These are phyloP conservation scores for Eremochloa ophiuroides DNA, from an alignment of 176 grass and related monocot species.

Conservation along the genomic window DNA sequence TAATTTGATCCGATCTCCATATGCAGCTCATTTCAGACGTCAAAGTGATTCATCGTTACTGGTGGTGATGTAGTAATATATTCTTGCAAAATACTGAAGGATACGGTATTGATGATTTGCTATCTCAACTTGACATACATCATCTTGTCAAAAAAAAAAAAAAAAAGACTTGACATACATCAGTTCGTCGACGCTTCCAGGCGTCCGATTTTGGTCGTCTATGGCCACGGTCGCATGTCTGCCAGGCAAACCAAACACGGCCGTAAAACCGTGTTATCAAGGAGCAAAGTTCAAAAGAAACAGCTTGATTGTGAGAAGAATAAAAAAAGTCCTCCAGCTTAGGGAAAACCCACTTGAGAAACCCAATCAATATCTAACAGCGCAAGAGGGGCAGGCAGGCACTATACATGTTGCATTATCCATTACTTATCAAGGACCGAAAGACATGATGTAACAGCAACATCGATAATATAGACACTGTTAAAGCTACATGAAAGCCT, in stretches of 20 bases:
- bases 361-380: slow-evolving; percentile 7
- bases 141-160: too few relatives aligned
- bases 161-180: too few relatives aligned
- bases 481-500: not conserved
- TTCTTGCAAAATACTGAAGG: not conserved
- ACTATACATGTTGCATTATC: slow-evolving; percentile 24
- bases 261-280: not conserved
- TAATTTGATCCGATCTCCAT: not conserved
- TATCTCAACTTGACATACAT: not conserved
- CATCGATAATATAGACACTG: slow-evolving; percentile 6
- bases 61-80: not conserved
- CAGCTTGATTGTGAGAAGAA: not conserved
- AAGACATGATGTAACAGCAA: slow-evolving; percentile 19
- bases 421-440: slow-evolving; percentile 8
- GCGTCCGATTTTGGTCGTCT: too few relatives aligned
- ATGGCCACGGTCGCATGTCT: too few relatives aligned
- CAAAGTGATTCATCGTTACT: not conserved
- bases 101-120: not conserved
- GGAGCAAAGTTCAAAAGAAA: not conserved
- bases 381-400: slow-evolving; percentile 21
- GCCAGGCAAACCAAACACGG: too few relatives aligned
- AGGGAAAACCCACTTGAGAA: slow-evolving; percentile 14
- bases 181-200: too few relatives aligned
- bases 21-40: slow-evolving; percentile 19
- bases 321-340: not conserved